Base-by-base conservation (phyloP, 768 basidiomycete genomes). In the Podaxis rugospora region DNA sequence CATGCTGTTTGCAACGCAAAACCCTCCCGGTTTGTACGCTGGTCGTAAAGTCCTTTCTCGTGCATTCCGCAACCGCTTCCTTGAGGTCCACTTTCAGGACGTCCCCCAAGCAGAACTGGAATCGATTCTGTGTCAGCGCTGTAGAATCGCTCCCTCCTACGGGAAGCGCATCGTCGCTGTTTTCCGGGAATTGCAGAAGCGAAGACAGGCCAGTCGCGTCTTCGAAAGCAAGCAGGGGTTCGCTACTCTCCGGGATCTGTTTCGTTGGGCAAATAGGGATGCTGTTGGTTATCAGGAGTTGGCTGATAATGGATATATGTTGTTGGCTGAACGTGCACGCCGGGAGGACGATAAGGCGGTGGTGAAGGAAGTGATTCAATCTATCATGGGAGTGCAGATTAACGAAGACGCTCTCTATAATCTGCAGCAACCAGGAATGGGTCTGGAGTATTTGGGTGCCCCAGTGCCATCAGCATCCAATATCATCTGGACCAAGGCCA, bases 161-260 rank as follows among this genome's bases (percentile, higher is more conserved):
- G 93, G 92, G 16, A 87, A 90, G 67, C 85, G 84, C 63, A 98
- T 98, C 54, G 95, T 98, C 57, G 78, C 76, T 35, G 96, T 98
- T 37, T 99, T 98, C 74, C 88, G 82, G 50, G 95, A 98, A 70
- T 78, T 99, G 3, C 95, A 96, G 71, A 93, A 92, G 63, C 89
- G 93, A 28, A 83, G 97, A 5, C 95, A 98, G 71, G 83, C 88
- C 0, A 84, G 90, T 39, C 86, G 97, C 27, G 91, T 99, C 39
- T 99, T 99, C 69, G 97, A 99, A 74, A 96, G 94, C 69, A 98
- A 95, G 73, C 91, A 96, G 52, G 90, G 95, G 0, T 99, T 98
- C 69, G 97, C 93, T 0, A 99, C 97, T 1, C 82, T 99, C 3
- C 92, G 97, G 42, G 97, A 99, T 70, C 77, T 99, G 16, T 99